Conservation (phyloP, 1,139 yeast species). For the Candida labiduridarum region DNA sequence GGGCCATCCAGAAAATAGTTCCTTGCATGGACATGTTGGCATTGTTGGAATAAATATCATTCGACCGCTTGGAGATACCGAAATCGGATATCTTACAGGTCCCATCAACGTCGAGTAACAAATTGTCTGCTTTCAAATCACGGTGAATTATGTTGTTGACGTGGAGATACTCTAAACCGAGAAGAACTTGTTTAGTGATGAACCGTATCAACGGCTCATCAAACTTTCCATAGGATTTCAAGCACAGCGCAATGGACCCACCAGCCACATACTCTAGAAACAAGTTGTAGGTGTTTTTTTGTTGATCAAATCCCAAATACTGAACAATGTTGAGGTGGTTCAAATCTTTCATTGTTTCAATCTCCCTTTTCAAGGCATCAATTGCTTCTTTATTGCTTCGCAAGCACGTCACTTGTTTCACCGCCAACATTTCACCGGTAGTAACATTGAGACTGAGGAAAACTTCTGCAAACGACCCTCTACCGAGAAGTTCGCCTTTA, state of each 20-base stretch:
- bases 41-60: conserved; percentile 84
- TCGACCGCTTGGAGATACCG: conserved; percentile 89
- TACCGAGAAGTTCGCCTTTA: conserved; percentile 94
- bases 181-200: conserved; percentile 76
- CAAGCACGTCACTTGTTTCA: conserved; percentile 73
- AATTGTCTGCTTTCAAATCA: conserved; percentile 93
- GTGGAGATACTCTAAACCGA: conserved; percentile 86
- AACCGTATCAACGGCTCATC: conserved; percentile 76
- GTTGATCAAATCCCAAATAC: conserved; percentile 88
- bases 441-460: conserved; percentile 91
- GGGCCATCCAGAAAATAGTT: conserved; percentile 99
- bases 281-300: conserved; percentile 73
- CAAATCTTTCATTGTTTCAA: conserved; percentile 89
- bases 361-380: conserved; percentile 87
- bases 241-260: conserved; percentile 89
- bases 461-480: conserved; percentile 97
- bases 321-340: conserved; percentile 96
- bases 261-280: conserved; percentile 97
- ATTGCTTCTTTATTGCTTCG: conserved; percentile 52
- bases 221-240: conserved; percentile 82
- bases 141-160: conserved; percentile 87
- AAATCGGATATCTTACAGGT: conserved; percentile 95
- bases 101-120: conserved; percentile 87
- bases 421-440: conserved; percentile 98
- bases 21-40: conserved; percentile 99